Evolutionary conservation across 2,329 filamentous ascomycete species (phyloP).

Genomic region (Bipolaris oryzae): DNA sequence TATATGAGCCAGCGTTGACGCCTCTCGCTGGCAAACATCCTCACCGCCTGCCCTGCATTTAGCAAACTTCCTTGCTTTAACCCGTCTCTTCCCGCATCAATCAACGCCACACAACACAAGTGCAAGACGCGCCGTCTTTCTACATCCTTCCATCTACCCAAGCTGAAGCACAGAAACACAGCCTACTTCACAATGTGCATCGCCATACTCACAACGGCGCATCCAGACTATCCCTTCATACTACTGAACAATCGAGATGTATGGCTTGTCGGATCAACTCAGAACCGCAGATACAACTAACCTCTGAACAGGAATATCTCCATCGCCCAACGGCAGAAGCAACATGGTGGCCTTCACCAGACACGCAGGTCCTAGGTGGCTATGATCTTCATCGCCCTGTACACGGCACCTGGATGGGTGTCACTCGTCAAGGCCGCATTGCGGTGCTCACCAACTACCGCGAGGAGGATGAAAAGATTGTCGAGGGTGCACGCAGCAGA

Average conservation of each 20-base stretch:
- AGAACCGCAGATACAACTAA: conserved; percentile 7
- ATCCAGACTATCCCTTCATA: conserved; percentile 57
- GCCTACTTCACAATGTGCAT: conserved; percentile 51
- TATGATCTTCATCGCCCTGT: conserved; percentile 65
- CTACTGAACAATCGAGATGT: conserved; percentile 59
- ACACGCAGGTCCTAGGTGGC: conserved; percentile 63
- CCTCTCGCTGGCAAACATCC: conserved; percentile 26
- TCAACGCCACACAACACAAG: conserved; percentile 10
- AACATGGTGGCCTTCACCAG: conserved; percentile 64
- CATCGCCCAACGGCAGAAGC: conserved; percentile 64
- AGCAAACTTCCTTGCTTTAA: conserved; percentile 9
- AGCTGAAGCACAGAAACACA: background rate
- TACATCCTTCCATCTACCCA: background rate
- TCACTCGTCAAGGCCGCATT: conserved; percentile 65
- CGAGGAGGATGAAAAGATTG: conserved; percentile 55
- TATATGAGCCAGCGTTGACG: conserved; percentile 33
- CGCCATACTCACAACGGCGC: conserved; percentile 55
- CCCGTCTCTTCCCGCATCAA: conserved; percentile 21
- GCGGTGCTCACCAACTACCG: conserved; percentile 70
- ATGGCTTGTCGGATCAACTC: conserved; percentile 11
- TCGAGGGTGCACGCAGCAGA: conserved; percentile 58
- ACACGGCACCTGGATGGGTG: conserved; percentile 69
- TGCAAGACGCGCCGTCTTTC: background rate
- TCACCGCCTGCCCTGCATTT: conserved; percentile 33
- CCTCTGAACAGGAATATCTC: conserved; percentile 61